Evolutionary conservation across 768 basidiomycete genomes (phyloP).

Genomic region (Trichaptum fuscoviolaceum): DNA sequence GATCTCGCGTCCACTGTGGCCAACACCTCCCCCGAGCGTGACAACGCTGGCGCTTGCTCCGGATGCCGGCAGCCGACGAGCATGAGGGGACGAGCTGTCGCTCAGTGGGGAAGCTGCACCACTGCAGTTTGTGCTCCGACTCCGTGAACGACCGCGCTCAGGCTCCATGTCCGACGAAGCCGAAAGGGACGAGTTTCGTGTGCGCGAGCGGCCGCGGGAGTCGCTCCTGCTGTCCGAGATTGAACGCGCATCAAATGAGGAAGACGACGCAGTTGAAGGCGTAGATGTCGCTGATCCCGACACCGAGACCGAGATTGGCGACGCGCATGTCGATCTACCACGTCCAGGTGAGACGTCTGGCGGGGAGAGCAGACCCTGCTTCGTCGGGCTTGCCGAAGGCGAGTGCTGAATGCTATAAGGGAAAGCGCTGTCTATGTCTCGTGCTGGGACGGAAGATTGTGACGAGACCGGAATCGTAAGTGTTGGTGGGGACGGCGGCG

Average conservation of each 20-base stretch:
- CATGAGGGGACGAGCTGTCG: background rate
- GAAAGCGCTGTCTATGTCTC: background rate
- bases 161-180: background rate
- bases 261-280: conserved; percentile 28
- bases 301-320: conserved; percentile 12
- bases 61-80: conserved; percentile 22
- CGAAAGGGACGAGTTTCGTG: conserved; percentile 35
- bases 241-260: conserved; percentile 27
- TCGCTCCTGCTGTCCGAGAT: conserved; percentile 21
- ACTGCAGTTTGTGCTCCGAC: conserved; percentile 39
- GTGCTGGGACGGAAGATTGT: background rate
- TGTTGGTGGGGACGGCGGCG: background rate
- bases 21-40: conserved; percentile 16
- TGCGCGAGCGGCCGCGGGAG: conserved; percentile 48
- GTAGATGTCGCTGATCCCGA: conserved; percentile 21
- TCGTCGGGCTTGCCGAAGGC: background rate
- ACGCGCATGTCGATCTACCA: conserved; percentile 8
- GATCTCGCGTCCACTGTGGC: conserved; percentile 27
- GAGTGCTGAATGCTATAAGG: background rate
- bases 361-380: conserved; percentile 8
- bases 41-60: conserved; percentile 17
- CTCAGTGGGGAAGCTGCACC: background rate
- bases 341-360: conserved; percentile 1
- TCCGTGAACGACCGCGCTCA: conserved; percentile 37
- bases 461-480: background rate